Evolutionary conservation across 2,329 filamentous ascomycete species (phyloP).

Genomic region (Penicillium hesseltinei): DNA sequence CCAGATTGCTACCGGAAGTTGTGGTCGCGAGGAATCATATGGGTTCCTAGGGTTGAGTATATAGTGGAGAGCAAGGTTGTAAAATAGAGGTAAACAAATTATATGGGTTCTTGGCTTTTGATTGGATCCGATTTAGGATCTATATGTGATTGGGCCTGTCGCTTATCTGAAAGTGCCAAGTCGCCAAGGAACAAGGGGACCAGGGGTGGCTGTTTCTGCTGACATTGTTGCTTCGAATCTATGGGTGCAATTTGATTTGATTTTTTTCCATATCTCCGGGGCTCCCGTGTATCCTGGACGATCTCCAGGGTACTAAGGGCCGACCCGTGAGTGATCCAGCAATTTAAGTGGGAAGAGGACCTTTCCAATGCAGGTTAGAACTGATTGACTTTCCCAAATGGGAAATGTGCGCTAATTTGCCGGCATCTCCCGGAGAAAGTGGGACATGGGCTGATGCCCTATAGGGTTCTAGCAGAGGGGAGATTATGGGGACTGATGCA

Average conservation of each 20-base stretch:
- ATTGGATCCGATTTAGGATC: background rate
- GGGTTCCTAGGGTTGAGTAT: too few relatives aligned
- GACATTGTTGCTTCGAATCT: background rate
- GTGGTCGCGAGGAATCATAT: too few relatives aligned
- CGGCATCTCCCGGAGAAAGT: background rate
- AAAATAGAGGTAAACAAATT: too few relatives aligned
- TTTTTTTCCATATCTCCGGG: background rate
- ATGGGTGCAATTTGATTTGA: background rate
- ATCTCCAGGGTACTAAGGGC: background rate
- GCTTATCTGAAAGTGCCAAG: background rate
- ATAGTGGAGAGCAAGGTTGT: too few relatives aligned
- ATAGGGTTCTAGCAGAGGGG: background rate
- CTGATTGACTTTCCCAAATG: background rate
- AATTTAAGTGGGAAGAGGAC: background rate
- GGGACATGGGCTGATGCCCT: background rate
- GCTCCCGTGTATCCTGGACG: background rate
- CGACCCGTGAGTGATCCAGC: background rate
- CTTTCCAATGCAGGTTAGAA: background rate
- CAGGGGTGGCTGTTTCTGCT: background rate
- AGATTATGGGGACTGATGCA: background rate
- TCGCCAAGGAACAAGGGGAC: background rate
- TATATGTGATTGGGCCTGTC: background rate
- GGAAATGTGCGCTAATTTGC: background rate
- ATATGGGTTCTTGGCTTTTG: background rate
- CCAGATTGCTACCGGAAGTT: too few relatives aligned